These are phyloP conservation scores for Acacia pycnantha DNA, from an alignment of 331 rosid species.

Conservation along the genomic window DNA sequence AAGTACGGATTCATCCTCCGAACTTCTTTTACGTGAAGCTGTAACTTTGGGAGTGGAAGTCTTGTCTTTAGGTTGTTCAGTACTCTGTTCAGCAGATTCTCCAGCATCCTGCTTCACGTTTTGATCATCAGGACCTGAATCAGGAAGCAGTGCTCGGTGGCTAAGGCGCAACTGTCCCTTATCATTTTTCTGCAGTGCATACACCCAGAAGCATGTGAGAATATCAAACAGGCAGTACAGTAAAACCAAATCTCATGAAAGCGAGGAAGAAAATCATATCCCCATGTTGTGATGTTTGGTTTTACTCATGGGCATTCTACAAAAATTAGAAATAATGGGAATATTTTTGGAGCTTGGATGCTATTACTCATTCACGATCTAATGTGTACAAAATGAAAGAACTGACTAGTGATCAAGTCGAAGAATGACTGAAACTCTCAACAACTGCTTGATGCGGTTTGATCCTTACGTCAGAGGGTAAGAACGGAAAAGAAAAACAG, in stretches of 20 bases:
- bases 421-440: too few species aligned
- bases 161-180: constrained; percentile 98
- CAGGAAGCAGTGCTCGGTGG: constrained; percentile 78
- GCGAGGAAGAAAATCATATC: constrained; percentile 2
- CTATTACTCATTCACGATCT: too few species aligned
- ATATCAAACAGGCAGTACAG: background rate
- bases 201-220: constrained; percentile 25
- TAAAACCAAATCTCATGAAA: constrained; percentile 21
- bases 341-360: too few species aligned
- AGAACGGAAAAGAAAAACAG: background rate
- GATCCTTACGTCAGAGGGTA: too few species aligned
- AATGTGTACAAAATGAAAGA: too few species aligned
- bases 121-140: constrained; percentile 44
- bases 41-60: constrained; percentile 32
- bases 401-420: too few species aligned
- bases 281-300: background rate
- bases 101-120: constrained; percentile 42
- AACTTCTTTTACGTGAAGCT: constrained; percentile 40
- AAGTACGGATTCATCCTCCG: constrained; percentile 43
- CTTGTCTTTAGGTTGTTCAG: constrained; percentile 38
- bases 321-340: too few species aligned
- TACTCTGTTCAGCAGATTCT: constrained; percentile 45
- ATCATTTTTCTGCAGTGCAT: constrained; percentile 71
- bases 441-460: too few species aligned
- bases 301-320: background rate